Percentiles rank a stretch among this genome's conserved stretches.
Conservation (phyloP, 352 stramenopile genomes). For the Globisporangium solare region DNA sequence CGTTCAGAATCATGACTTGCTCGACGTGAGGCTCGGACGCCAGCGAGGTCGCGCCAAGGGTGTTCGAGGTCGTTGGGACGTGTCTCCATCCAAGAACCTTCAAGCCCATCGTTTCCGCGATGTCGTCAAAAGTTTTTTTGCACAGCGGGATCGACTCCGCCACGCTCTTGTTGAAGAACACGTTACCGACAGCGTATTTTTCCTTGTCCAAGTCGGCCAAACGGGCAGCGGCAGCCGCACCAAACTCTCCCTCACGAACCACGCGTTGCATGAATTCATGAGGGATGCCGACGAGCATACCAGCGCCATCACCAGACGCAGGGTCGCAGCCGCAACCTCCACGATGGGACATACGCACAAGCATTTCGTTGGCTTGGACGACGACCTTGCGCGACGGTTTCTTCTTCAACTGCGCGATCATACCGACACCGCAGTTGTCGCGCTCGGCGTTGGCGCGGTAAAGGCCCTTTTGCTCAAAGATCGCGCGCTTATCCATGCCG, state of each 20-base stretch:
- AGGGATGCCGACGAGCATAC: slow-evolving; percentile 95
- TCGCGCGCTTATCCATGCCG: slow-evolving; percentile 44
- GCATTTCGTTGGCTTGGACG: slow-evolving; percentile 95
- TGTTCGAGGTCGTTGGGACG: slow-evolving; percentile 92
- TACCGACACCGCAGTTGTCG: slow-evolving; percentile 91
- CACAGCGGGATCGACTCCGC: slow-evolving; percentile 76
- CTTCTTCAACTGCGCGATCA: slow-evolving; percentile 96
- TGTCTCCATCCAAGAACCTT: slow-evolving; percentile 90
- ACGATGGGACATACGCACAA: slow-evolving; percentile 95
- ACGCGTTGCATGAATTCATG: slow-evolving; percentile 92
- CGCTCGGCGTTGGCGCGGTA: slow-evolving; percentile 54
- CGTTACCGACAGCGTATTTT: slow-evolving; percentile 93
- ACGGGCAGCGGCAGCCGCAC: slow-evolving; percentile 23
- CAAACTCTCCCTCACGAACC: slow-evolving; percentile 75
- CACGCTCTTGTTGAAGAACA: slow-evolving; percentile 78
- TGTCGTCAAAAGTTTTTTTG: slow-evolving; percentile 82
- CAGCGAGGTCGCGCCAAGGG: slow-evolving; percentile 90
- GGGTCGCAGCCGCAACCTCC: slow-evolving; percentile 94
- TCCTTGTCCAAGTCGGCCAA: slow-evolving; percentile 37
- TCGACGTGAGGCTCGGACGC: slow-evolving; percentile 93
- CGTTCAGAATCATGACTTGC: slow-evolving; percentile 92
- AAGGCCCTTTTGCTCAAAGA: slow-evolving; percentile 53
- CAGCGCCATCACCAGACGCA: slow-evolving; percentile 87
- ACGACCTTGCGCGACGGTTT: slow-evolving; percentile 88
- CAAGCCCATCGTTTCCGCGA: slow-evolving; percentile 85